Evolutionary conservation across 2,329 filamentous ascomycete genomes (phyloP).

Genomic region (Aureobasidium sp.): DNA sequence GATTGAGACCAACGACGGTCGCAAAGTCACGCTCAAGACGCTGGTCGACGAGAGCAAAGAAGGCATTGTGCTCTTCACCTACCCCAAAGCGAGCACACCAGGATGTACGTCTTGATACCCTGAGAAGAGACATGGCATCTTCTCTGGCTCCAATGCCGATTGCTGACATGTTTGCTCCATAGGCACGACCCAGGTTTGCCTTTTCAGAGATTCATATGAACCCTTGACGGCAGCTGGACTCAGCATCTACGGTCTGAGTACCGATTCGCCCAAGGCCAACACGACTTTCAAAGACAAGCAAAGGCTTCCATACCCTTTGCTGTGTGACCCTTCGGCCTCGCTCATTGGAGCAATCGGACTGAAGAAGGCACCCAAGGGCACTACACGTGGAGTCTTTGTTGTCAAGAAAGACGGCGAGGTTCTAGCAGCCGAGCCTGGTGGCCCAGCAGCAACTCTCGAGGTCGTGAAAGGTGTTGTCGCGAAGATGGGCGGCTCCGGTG

Average conservation of each 20-base stretch:
- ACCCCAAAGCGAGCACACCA: slow-evolving; percentile 87
- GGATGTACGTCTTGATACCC: slow-evolving; percentile 63
- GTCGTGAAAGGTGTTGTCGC: slow-evolving; percentile 65
- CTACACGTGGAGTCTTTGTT: slow-evolving; percentile 78
- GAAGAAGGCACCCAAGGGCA: slow-evolving; percentile 74
- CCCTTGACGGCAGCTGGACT: slow-evolving; percentile 70
- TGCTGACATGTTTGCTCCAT: slow-evolving; percentile 2
- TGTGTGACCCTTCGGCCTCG: slow-evolving; percentile 69
- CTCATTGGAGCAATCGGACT: slow-evolving; percentile 84
- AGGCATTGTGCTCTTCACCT: slow-evolving; percentile 89
- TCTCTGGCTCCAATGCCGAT: background rate
- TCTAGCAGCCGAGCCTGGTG: slow-evolving; percentile 63
- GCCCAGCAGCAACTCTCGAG: slow-evolving; percentile 68
- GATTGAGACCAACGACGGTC: slow-evolving; percentile 77
- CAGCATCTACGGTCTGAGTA: slow-evolving; percentile 81
- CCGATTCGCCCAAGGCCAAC: slow-evolving; percentile 84
- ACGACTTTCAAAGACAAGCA: slow-evolving; percentile 89
- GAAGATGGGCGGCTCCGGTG: slow-evolving; percentile 28
- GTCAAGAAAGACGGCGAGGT: slow-evolving; percentile 63
- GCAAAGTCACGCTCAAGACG: slow-evolving; percentile 67
- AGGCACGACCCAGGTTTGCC: slow-evolving; percentile 90
- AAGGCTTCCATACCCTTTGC: slow-evolving; percentile 75
- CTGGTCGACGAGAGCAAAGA: slow-evolving; percentile 75
- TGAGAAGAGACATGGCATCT: background rate
- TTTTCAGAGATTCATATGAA: slow-evolving; percentile 81